Evolutionary conservation across 106 monocot genomes (phyloP).

Genomic region (Allium fistulosum): DNA sequence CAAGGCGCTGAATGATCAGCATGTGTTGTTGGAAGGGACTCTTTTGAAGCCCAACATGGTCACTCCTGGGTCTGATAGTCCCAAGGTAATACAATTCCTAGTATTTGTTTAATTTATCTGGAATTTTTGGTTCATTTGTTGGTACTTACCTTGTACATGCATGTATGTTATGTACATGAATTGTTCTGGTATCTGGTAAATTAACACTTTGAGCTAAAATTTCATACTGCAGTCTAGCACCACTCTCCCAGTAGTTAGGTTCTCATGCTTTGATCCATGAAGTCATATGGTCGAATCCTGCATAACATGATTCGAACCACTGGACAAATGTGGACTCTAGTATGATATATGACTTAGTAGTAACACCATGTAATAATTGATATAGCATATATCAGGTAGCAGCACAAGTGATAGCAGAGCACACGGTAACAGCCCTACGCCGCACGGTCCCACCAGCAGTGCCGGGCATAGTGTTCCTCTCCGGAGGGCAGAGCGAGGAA

Average conservation of each 20-base stretch:
- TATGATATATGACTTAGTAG: no score
- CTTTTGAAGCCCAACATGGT: conserved; percentile 15
- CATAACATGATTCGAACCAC: no score
- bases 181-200: no score
- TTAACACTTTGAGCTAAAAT: no score
- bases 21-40: conserved; percentile 11
- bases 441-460: conserved; percentile 23
- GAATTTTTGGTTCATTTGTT: no score
- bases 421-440: conserved; percentile 15
- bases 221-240: no score
- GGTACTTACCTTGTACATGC: background rate
- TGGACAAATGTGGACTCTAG: no score
- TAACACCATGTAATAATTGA: no score
- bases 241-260: no score
- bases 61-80: conserved; percentile 11
- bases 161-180: background rate
- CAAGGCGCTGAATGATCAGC: conserved; percentile 13
- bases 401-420: conserved; percentile 11
- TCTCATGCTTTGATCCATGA: no score
- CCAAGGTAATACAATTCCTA: background rate
- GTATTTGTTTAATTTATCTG: no score
- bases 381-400: conserved; percentile 3
- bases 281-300: no score
- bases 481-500: conserved; percentile 25
- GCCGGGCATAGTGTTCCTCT: conserved; percentile 23